Evolutionary conservation across 768 basidiomycete genomes (phyloP).

Genomic region (Basidioascus undulatus): DNA sequence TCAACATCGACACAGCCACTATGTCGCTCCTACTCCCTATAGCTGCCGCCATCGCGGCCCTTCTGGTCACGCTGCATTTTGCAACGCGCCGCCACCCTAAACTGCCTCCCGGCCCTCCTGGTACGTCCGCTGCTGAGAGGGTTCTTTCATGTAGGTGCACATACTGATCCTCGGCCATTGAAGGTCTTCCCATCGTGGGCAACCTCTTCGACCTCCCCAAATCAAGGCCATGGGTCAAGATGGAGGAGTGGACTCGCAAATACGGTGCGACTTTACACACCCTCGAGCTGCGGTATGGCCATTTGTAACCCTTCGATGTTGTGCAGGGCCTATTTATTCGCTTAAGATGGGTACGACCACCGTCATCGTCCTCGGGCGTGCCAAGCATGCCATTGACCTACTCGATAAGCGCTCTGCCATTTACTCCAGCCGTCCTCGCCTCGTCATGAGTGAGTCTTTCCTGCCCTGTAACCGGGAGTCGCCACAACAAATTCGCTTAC

Average conservation of each 20-base stretch:
- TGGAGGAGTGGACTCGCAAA: slow-evolving; percentile 10
- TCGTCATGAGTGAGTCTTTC: slow-evolving; percentile 6
- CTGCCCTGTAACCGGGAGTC: too few relatives aligned
- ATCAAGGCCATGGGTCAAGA: slow-evolving; percentile 9
- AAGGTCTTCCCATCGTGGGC: slow-evolving; percentile 9
- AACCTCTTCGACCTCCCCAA: slow-evolving; percentile 11
- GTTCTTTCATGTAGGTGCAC: too few relatives aligned
- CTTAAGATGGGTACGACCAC: slow-evolving; percentile 8
- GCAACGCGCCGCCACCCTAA: too few relatives aligned
- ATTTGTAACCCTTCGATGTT: background rate
- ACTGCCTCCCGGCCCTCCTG: slow-evolving; percentile 3
- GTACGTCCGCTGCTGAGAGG: too few relatives aligned
- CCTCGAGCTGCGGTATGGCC: background rate
- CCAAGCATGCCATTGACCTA: slow-evolving; percentile 9
- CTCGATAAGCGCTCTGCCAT: slow-evolving; percentile 11
- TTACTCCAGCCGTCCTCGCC: slow-evolving; percentile 10
- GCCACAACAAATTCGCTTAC: too few relatives aligned
- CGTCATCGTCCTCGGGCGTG: slow-evolving; percentile 10
- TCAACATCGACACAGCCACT: too few relatives aligned
- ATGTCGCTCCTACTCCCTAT: too few relatives aligned
- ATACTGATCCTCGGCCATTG: too few relatives aligned
- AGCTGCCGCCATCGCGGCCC: too few relatives aligned
- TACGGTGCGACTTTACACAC: slow-evolving; percentile 5
- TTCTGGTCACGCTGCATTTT: too few relatives aligned
- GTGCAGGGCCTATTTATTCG: slow-evolving; percentile 10